Percentiles rank a stretch among this genome's conserved stretches.
Evolutionary conservation across 1,284 basidiomycete species (phyloP).

Genomic region (Phellinidium pouzarii): DNA sequence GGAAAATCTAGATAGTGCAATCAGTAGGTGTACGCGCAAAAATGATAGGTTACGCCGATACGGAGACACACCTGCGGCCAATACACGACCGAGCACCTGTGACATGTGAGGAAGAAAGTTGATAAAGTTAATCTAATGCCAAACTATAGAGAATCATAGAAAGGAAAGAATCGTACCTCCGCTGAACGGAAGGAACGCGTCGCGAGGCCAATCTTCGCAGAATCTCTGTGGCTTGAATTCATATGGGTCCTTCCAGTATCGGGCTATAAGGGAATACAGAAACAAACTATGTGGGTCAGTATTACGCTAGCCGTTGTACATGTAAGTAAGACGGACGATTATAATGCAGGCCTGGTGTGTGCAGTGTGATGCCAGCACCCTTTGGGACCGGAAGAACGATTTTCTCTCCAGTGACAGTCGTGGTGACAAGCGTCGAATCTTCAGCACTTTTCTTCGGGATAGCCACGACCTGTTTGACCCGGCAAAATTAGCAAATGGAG

Average conservation of each 20-base stretch:
- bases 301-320: neutral
- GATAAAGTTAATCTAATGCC: no score
- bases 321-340: slow-evolving; percentile 28
- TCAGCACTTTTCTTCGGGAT: slow-evolving; percentile 46
- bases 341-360: slow-evolving; percentile 40
- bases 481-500: neutral
- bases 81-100: slow-evolving; percentile 17
- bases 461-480: slow-evolving; percentile 28
- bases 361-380: slow-evolving; percentile 35
- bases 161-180: slow-evolving; percentile 30
- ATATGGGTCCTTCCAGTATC: slow-evolving; percentile 46
- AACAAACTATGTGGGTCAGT: neutral
- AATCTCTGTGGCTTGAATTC: slow-evolving; percentile 46
- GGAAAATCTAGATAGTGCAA: slow-evolving; percentile 11
- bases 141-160: no score
- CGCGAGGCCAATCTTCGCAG: slow-evolving; percentile 40
- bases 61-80: slow-evolving; percentile 12
- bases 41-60: neutral
- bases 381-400: slow-evolving; percentile 38
- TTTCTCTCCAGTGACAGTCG: slow-evolving; percentile 32
- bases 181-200: slow-evolving; percentile 50
- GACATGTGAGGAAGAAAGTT: neutral
- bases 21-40: neutral
- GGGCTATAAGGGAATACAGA: slow-evolving; percentile 31
- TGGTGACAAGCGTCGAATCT: slow-evolving; percentile 36